Base-by-base conservation (phyloP, 768 basidiomycete species). In the Butyriboletus loyo region DNA sequence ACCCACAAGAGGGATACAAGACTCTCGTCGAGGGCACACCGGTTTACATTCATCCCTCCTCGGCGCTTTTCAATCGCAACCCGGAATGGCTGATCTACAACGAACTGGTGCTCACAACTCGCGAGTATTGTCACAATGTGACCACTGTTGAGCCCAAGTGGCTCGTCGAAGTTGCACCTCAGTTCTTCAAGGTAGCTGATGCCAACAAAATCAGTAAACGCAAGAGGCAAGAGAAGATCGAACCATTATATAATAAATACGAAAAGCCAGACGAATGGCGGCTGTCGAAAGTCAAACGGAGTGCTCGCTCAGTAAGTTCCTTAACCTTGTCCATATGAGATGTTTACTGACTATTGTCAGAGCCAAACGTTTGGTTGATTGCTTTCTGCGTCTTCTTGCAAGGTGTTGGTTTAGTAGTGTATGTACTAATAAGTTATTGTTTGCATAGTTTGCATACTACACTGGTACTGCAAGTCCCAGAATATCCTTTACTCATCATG, bases 171-270 rank as follows among this genome's bases (percentile, higher is more conserved):
- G 94, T 96, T 22, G 97, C 96, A 7, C 96, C 97, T 1, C 93
- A 95, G 54, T 98, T 97, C 80, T 99, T 98, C 87, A 92, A 91
- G 72, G 93, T 99, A 39, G 94, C 96, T 3, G 97, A 98, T 70
- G 89, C 84, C 48, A 95, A 94, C 75, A 98, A 97, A 73, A 96
- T 98, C 74, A 94, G 91, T 66, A 96, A 95, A 72, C 82, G 93
- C 59, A 98, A 97, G 79, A 85, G 81, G 71, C 88, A 93, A 69
- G 94, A 96, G 77, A 97, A 94, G 82, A 97, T 97, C 58, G 92
- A 96, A 66, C 96, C 96, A 8, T 70, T 98, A 66, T 97, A 72
- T 76, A 97, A 98, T 78, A 93, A 96, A 74, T 93, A 89, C 71
- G 92, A 94, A 76, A 92, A 92, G 66, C 84, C 89, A 31, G 92